Evolutionary conservation across 257 asterid species (phyloP).

Genomic region (Salvia hispanica): DNA sequence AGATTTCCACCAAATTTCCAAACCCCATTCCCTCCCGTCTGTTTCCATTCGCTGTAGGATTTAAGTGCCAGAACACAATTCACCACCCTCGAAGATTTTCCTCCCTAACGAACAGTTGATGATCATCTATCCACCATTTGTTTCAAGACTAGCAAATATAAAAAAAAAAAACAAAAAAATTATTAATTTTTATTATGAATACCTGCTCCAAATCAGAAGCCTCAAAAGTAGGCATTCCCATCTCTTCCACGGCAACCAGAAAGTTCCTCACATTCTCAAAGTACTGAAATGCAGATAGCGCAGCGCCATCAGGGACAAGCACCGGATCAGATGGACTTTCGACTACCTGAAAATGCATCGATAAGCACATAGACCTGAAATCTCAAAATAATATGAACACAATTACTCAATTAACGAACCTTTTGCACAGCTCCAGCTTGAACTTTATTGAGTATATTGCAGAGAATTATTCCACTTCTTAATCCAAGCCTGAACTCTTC

Average conservation of each 20-base stretch:
- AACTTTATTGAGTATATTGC: slow-evolving; percentile 80
- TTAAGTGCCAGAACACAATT: slow-evolving; percentile 83
- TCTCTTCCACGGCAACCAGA: slow-evolving; percentile 80
- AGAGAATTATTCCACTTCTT: slow-evolving; percentile 92
- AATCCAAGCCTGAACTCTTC: slow-evolving; percentile 87
- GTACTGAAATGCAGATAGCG: slow-evolving; percentile 84
- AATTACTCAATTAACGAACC: slow-evolving; percentile 42
- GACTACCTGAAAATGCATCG: slow-evolving; percentile 59
- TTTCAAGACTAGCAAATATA: neutral
- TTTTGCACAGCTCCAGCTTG: slow-evolving; percentile 88
- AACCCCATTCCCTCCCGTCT: slow-evolving; percentile 64
- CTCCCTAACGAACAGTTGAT: slow-evolving; percentile 57
- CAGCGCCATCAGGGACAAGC: slow-evolving; percentile 80
- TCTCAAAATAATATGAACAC: neutral
- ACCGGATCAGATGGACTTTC: slow-evolving; percentile 73
- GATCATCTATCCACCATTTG: slow-evolving; percentile 19
- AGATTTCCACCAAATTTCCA: slow-evolving; percentile 90
- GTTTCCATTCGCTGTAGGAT: slow-evolving; percentile 77
- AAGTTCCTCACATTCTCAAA: slow-evolving; percentile 88
- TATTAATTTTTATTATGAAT: neutral
- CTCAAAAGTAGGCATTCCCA: slow-evolving; percentile 90
- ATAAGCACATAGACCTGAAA: slow-evolving; percentile 3
- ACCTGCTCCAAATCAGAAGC: slow-evolving; percentile 96
- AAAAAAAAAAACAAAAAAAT: neutral
- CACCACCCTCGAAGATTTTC: slow-evolving; percentile 80